phyloP scores from a whole-genome alignment of 1,284 basidiomycete genomes.

The Wallemia mellicola region DNA sequence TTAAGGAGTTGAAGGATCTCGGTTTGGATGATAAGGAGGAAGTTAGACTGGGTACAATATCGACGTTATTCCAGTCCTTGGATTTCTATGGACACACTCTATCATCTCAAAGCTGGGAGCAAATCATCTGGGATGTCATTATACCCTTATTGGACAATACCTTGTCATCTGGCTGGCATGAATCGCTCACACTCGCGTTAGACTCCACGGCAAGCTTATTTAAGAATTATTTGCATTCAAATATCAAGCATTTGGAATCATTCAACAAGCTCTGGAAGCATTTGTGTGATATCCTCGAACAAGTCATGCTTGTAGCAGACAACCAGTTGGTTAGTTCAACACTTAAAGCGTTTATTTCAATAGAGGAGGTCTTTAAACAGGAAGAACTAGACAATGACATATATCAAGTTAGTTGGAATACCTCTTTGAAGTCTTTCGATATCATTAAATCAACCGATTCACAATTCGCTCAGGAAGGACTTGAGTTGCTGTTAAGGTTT shows the following conservation, averaged over 20 bases:
- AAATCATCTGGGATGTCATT: constrained; percentile 59
- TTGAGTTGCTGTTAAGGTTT: not conserved
- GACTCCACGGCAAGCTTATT: constrained; percentile 59
- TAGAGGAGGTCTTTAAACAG: not conserved
- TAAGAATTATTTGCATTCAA: constrained; percentile 38
- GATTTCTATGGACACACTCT: constrained; percentile 70
- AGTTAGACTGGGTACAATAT: constrained; percentile 71
- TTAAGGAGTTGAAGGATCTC: constrained; percentile 51
- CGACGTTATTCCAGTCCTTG: constrained; percentile 75
- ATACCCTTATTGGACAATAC: constrained; percentile 53
- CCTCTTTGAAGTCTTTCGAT: not conserved
- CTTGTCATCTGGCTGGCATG: constrained; percentile 31
- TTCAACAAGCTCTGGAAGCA: constrained; percentile 39
- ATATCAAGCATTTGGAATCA: constrained; percentile 37
- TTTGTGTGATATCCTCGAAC: constrained; percentile 16
- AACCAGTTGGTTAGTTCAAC: not conserved
- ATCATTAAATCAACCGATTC: not conserved
- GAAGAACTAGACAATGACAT: not conserved
- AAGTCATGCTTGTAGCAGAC: not conserved
- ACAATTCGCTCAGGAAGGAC: not conserved
- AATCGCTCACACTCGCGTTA: constrained; percentile 58
- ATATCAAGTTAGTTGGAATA: not conserved
- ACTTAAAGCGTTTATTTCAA: not conserved
- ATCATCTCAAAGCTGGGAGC: constrained; percentile 49
- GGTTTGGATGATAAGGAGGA: constrained; percentile 56